These are phyloP conservation scores for Lachnellula subtilissima DNA, from an alignment of 2,329 filamentous ascomycete genomes.

Conservation along the genomic window DNA sequence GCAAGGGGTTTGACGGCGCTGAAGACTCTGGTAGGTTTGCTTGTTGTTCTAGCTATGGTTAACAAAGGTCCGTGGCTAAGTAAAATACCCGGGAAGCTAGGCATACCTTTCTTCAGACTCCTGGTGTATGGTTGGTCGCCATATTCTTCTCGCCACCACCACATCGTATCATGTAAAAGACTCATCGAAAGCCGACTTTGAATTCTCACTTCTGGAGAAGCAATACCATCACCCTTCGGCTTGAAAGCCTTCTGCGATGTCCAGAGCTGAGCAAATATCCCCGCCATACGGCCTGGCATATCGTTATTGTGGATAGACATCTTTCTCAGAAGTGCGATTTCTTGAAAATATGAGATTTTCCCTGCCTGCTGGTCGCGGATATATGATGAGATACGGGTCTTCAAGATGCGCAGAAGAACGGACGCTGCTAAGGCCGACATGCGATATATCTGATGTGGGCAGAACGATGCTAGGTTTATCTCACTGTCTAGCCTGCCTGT, in stretches of 20 bases:
- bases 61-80: neutral
- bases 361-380: constrained; percentile 5
- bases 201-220: constrained; percentile 5
- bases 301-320: constrained; percentile 11
- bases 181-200: constrained; percentile 13
- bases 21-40: neutral
- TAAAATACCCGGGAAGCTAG: neutral
- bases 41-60: neutral
- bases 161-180: constrained; percentile 13
- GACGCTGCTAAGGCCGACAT: constrained; percentile 11
- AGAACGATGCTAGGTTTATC: constrained; percentile 6
- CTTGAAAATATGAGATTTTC: constrained; percentile 5
- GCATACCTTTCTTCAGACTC: constrained; percentile 1
- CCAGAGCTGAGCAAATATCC: constrained; percentile 13
- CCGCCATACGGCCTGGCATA: constrained; percentile 10
- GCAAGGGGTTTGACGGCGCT: neutral
- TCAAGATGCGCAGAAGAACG: constrained; percentile 6
- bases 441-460: constrained; percentile 9
- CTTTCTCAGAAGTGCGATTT: constrained; percentile 7
- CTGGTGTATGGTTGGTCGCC: constrained; percentile 5
- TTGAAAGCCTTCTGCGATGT: constrained; percentile 6
- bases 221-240: neutral
- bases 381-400: constrained; percentile 5
- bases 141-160: constrained; percentile 12
- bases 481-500: constrained; percentile 3